These are phyloP conservation scores for Pseudodiploospora longispora DNA, from an alignment of 2,329 filamentous ascomycete genomes.

Conservation along the genomic window DNA sequence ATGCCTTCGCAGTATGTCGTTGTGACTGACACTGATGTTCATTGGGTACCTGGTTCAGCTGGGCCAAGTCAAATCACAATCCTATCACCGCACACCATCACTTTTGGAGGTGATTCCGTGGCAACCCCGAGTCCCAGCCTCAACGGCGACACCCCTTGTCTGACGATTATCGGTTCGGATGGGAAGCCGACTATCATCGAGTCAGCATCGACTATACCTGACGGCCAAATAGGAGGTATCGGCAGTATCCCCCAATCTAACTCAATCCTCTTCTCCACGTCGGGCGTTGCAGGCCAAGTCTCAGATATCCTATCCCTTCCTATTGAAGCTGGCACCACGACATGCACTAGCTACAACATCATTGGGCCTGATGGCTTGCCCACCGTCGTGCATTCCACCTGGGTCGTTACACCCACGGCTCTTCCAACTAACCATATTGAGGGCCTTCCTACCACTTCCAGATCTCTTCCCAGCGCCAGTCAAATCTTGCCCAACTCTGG, in stretches of 20 bases:
- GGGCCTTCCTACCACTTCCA: conserved; percentile 7
- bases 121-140: conserved; percentile 1
- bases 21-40: conserved; percentile 17
- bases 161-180: conserved; percentile 15
- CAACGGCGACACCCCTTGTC: conserved; percentile 9
- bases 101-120: conserved; percentile 6
- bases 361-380: conserved; percentile 24
- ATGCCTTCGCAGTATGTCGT: conserved; percentile 10
- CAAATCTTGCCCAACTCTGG: conserved; percentile 7
- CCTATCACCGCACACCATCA: conserved; percentile 15
- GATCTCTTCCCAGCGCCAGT: conserved; percentile 2
- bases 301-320: background rate
- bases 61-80: conserved; percentile 14
- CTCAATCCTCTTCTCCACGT: no score
- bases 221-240: background rate
- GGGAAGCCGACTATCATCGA: conserved; percentile 20
- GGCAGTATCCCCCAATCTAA: no score
- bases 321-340: conserved; percentile 6
- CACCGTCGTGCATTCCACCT: conserved; percentile 27
- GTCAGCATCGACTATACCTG: background rate
- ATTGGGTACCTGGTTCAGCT: conserved; percentile 11
- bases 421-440: background rate
- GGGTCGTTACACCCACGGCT: conserved; percentile 16
- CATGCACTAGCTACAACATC: conserved; percentile 18
- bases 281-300: no score